Evolutionary conservation across 208 protist species (phyloP), one percentile per base, ranked within the genome.

Genomic region (Naegleria lovaniensis): DNA sequence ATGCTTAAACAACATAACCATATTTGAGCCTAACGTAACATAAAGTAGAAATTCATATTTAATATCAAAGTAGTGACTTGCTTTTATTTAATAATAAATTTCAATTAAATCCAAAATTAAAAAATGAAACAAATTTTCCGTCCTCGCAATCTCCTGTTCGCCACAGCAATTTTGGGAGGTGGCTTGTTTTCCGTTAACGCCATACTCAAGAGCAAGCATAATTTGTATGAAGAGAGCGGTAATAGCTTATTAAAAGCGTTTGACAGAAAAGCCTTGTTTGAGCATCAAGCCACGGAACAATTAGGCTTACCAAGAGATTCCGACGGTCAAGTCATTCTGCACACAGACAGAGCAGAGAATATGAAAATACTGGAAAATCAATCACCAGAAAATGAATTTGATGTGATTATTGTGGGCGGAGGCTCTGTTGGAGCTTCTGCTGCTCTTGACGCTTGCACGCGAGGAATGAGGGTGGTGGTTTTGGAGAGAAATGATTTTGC

Each of bases 401-500:
- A 99, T 91, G 93, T 99, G 33, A 92, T 99, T 15, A 95, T 99
- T 33, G 96, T 99, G 89, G 98, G 98, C 89, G 98, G 97, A 90
- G 98, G 98, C 59, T 98, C 97, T 59, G 98, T 98, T 5, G 98
- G 98, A 55, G 92, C 94, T 41, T 97, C 97, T 55, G 92, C 95
- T 0, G 97, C 98, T 22, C 93, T 99, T 16, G 98, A 99, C 93
- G 97, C 97, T 2, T 92, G 94, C 52, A 97, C 95, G 25, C 95
- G 98, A 90, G 98, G 98, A 40, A 93, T 99, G 33, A 94, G 93
- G 6, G 95, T 97, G 0, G 97, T 96, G 33, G 92, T 99, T 84
- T 95, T 99, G 75, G 97, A 99, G 91, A 96, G 95, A 93, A 94
- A 97, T 91, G 98, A 99, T 95, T 99, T 99, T 91, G 96, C 96